Evolutionary conservation across 1,284 basidiomycete species (phyloP).

Genomic region (Porogramme epimiltina): DNA sequence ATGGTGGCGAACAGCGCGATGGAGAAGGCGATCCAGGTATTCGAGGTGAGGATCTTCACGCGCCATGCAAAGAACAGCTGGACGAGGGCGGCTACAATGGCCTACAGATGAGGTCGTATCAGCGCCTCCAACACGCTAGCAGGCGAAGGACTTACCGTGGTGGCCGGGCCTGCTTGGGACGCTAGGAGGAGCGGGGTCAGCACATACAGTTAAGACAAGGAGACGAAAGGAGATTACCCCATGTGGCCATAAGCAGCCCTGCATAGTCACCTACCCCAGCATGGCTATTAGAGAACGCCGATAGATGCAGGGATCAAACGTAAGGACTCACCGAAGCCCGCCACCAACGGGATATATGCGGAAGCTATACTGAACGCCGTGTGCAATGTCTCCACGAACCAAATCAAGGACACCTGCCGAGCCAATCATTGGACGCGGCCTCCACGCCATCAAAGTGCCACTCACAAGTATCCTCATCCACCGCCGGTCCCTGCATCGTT

Average conservation of each 20-base stretch:
- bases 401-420: constrained; percentile 35
- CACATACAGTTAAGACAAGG: too few species aligned
- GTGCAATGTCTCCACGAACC: constrained; percentile 41
- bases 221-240: constrained; percentile 23
- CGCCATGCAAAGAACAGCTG: constrained; percentile 46
- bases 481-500: constrained; percentile 19
- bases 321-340: constrained; percentile 31
- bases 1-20: constrained; percentile 28
- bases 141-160: constrained; percentile 21
- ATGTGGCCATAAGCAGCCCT: constrained; percentile 18
- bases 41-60: constrained; percentile 37
- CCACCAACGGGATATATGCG: constrained; percentile 36
- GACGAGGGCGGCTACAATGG: constrained; percentile 38
- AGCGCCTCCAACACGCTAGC: neutral
- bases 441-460: neutral
- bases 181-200: too few species aligned
- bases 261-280: too few species aligned
- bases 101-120: constrained; percentile 19
- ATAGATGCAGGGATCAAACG: too few species aligned
- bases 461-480: constrained; percentile 36
- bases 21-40: constrained; percentile 23
- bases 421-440: neutral
- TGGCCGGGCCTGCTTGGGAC: constrained; percentile 27
- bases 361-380: constrained; percentile 40
- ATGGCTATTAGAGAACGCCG: too few species aligned